These are phyloP conservation scores for Saccharomycopsis selenospora DNA, from an alignment of 805 yeast species.

Conservation along the genomic window DNA sequence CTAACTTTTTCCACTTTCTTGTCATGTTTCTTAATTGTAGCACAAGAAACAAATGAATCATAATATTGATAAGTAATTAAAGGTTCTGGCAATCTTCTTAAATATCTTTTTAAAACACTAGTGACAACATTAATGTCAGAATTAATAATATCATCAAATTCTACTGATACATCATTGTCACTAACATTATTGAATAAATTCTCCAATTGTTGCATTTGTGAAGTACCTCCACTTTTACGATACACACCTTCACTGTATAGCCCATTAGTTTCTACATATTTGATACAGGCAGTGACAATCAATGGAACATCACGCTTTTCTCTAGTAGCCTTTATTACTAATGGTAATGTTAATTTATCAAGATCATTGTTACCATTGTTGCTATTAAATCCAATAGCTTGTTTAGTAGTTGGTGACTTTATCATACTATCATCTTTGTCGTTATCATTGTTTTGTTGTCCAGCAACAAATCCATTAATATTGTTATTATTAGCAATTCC, in stretches of 20 bases:
- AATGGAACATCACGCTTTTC: conserved; percentile 65
- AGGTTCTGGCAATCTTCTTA: conserved; percentile 80
- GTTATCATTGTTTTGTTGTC: background rate
- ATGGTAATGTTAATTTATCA: conserved; percentile 30
- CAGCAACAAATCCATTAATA: background rate
- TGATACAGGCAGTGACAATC: conserved; percentile 62
- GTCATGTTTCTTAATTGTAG: conserved; percentile 27
- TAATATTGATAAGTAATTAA: conserved; percentile 66
- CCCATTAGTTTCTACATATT: conserved; percentile 73
- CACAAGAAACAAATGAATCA: conserved; percentile 54
- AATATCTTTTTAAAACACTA: conserved; percentile 77
- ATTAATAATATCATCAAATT: conserved; percentile 31
- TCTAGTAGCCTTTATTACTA: conserved; percentile 52
- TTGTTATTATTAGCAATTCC: background rate
- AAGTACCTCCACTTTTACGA: conserved; percentile 78
- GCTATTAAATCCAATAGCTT: background rate
- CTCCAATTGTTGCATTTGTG: conserved; percentile 42
- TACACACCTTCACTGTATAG: conserved; percentile 80
- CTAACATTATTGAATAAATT: conserved; percentile 28
- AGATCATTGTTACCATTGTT: background rate
- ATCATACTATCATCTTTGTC: background rate
- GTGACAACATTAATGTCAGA: conserved; percentile 85
- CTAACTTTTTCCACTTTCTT: conserved; percentile 38
- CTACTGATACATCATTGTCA: conserved; percentile 28
- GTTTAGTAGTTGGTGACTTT: background rate